phyloP scores from a whole-genome alignment of 768 basidiomycete species.

The Suillus americanus region DNA sequence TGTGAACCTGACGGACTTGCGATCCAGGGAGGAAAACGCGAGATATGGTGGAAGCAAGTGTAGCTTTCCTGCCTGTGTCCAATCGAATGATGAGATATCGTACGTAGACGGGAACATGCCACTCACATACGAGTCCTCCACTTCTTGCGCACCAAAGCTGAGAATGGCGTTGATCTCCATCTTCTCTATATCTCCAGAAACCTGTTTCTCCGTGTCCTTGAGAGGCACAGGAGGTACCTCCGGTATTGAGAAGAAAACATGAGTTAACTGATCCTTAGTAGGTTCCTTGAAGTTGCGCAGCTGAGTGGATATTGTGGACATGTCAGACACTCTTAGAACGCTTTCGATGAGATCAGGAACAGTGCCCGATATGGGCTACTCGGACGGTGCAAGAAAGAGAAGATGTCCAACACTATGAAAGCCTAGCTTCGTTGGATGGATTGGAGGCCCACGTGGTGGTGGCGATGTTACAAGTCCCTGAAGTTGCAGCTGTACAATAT shows the following conservation, averaged over 20 bases:
- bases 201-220: slow-evolving; percentile 24
- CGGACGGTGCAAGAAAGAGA: slow-evolving; percentile 6
- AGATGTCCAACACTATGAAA: slow-evolving; percentile 3
- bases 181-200: slow-evolving; percentile 49
- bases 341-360: slow-evolving; percentile 4
- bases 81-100: slow-evolving; percentile 5
- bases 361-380: not conserved
- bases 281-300: slow-evolving; percentile 92
- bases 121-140: slow-evolving; percentile 93
- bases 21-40: slow-evolving; percentile 86
- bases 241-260: slow-evolving; percentile 87
- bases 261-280: slow-evolving; percentile 79
- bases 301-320: slow-evolving; percentile 85
- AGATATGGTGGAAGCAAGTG: slow-evolving; percentile 88
- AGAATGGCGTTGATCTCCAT: slow-evolving; percentile 91
- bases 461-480: slow-evolving; percentile 9
- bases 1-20: slow-evolving; percentile 89
- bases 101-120: not conserved
- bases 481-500: slow-evolving; percentile 13
- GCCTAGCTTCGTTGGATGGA: slow-evolving; percentile 1
- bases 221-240: slow-evolving; percentile 29
- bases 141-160: slow-evolving; percentile 72
- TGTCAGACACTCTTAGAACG: slow-evolving; percentile 26
- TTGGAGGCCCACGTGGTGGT: slow-evolving; percentile 7
- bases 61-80: slow-evolving; percentile 81